Base-by-base conservation (phyloP, 2,329 filamentous ascomycete genomes). In the Nigrospora sphaerica region DNA sequence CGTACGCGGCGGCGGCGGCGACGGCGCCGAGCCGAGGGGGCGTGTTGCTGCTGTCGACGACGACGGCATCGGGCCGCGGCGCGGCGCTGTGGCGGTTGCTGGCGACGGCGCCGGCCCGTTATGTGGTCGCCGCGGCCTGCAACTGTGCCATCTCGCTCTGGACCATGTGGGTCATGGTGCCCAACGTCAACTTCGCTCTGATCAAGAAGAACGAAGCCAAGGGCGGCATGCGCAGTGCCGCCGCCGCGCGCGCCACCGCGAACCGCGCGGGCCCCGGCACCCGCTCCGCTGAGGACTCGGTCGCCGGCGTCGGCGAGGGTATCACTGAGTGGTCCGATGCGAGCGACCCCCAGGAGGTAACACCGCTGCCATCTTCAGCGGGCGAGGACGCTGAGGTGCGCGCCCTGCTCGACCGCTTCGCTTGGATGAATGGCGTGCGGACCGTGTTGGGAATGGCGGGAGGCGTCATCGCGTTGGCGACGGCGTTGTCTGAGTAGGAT, bases 1-100 rank as follows among this genome's bases (percentile, higher is more conserved):
- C 55, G 13, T 62, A 57, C 45, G 17, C 28, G 16, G 56, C 51
- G 9, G 48, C 40, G 19, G 23, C 46, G 13, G 14, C 18, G 16
- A 32, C 44, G 11, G 23, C 44, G 5, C 12, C 31, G 6, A 6
- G 17, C 16, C 12, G n/a, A 3, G 41, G 33, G 3, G 19, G 33
- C 6, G 10, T 23, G 2, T 6, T 36, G 9, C 11, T 19, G 3
- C 16, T 19, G 36, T 39, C 36, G 19, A 32, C 28, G 16, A 54
- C 51, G 9, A 49, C 40, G 19, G n/a, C 44, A 2, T 5, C 31
- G 6, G 19, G 17, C 16, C 13, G 38, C 18, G 41, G 33, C 5
- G 19, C 17, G 3, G 4, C 34, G 4, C 10, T 43, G 9, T 6
- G 16, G 6, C 16, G 12, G 10, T 3, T 43, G 7, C 41, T 43